Conservation (phyloP, 768 basidiomycete genomes). For the Tylopilus balloui region DNA sequence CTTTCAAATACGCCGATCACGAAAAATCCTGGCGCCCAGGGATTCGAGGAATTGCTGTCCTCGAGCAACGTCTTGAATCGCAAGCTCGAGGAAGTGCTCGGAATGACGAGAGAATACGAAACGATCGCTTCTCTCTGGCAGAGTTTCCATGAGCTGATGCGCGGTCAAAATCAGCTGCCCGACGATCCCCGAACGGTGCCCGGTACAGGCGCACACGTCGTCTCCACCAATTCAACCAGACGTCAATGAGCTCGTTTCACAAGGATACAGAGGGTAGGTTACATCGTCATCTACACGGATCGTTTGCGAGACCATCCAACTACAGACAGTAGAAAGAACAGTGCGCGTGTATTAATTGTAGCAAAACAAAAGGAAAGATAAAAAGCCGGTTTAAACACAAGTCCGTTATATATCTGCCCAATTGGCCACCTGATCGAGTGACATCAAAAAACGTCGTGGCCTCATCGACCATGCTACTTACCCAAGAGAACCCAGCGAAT, state of each 20-base stretch:
- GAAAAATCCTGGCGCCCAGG: constrained; percentile 39
- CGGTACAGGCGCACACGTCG: constrained; percentile 68
- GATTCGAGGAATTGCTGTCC: constrained; percentile 83
- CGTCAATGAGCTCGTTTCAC: constrained; percentile 17
- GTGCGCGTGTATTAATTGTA: constrained; percentile 31
- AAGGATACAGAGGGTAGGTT: constrained; percentile 14
- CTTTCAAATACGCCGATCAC: background rate
- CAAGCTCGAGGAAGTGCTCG: constrained; percentile 87
- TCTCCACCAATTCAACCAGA: constrained; percentile 31
- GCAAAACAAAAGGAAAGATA: constrained; percentile 29
- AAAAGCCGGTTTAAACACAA: constrained; percentile 18
- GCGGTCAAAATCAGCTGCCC: constrained; percentile 37
- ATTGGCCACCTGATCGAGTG: constrained; percentile 33
- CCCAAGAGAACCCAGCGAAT: constrained; percentile 98
- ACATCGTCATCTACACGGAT: constrained; percentile 18
- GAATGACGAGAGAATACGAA: constrained; percentile 90
- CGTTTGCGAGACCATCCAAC: constrained; percentile 35
- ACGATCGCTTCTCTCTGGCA: constrained; percentile 85
- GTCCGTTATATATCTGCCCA: constrained; percentile 55
- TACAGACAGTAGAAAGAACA: constrained; percentile 33
- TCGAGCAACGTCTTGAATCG: constrained; percentile 84
- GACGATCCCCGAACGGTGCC: constrained; percentile 40
- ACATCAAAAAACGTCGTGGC: background rate
- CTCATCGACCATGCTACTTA: constrained; percentile 24
- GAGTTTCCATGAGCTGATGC: constrained; percentile 76